A percentile compares a stretch with the other conserved stretches of the same genome.
Evolutionary conservation across 371 early-diverging fungal genomes (phyloP).

Genomic region (Rhizopus arrhizus): DNA sequence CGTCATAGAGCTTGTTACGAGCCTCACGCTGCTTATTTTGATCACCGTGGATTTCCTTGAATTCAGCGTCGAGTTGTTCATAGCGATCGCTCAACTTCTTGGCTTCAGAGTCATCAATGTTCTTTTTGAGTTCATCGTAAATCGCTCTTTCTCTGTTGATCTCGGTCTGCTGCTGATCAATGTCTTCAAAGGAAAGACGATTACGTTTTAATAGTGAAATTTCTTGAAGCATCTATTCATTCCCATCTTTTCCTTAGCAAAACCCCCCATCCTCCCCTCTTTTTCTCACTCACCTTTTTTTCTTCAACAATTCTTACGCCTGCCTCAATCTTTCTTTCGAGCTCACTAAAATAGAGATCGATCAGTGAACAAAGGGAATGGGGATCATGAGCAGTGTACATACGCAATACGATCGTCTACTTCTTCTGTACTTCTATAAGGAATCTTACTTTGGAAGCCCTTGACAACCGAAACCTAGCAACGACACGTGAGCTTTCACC

Average conservation of each 20-base stretch:
- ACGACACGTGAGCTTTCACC: neutral
- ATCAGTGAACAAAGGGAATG: neutral
- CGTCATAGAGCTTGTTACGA: slow-evolving; percentile 73
- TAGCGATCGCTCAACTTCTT: slow-evolving; percentile 69
- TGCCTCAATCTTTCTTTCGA: slow-evolving; percentile 78
- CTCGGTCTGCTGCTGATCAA: slow-evolving; percentile 65
- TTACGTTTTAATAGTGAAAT: slow-evolving; percentile 80
- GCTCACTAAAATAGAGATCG: slow-evolving; percentile 48
- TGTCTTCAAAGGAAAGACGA: slow-evolving; percentile 74
- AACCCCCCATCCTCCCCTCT: slow-evolving; percentile 45
- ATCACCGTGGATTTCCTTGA: slow-evolving; percentile 64
- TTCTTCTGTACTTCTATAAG: slow-evolving; percentile 77
- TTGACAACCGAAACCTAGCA: slow-evolving; percentile 31
- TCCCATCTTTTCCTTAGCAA: no score
- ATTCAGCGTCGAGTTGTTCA: slow-evolving; percentile 67
- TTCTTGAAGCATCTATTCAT: slow-evolving; percentile 72
- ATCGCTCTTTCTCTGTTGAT: slow-evolving; percentile 75
- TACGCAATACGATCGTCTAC: slow-evolving; percentile 78
- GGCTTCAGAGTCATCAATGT: slow-evolving; percentile 67
- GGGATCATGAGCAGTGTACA: slow-evolving; percentile 13
- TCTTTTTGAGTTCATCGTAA: slow-evolving; percentile 66
- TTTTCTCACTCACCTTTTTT: slow-evolving; percentile 56
- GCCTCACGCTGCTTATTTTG: slow-evolving; percentile 63
- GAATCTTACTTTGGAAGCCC: slow-evolving; percentile 73
- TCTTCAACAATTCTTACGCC: slow-evolving; percentile 87